Base-by-base conservation (phyloP, 2,329 filamentous ascomycete species). In the Chaetothyriales sp. region DNA sequence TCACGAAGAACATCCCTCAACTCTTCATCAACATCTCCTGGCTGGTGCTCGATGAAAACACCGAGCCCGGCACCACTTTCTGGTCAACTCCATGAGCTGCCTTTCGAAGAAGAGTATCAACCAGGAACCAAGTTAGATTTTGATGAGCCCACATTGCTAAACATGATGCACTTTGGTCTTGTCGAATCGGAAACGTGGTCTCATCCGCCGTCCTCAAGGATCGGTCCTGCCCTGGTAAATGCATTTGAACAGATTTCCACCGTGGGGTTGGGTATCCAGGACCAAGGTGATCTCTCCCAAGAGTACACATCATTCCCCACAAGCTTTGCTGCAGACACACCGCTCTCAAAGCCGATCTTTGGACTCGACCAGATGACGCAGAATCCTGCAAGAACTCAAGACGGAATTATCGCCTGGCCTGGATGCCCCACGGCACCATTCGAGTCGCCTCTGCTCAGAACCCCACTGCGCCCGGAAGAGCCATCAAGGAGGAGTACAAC, bases 271-370 rank as follows among this genome's bases (percentile, higher is more conserved):
- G 32, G 36, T 20, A 18, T 32, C 50, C 19, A 32, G 39, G n/a
- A 44, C 19, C 19, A 44, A 44, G 5, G 20, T 18, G 25, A 46
- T 48, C 18, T 20, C 50, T 18, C 46, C 26, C 15, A 48, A 48
- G 26, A 44, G 45, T 36, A 44, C 25, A 7, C 39, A 19, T 5
- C 18, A n/a, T 28, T 18, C n/a, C 5, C 18, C 42, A n/a, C 32
- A 15, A 15, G 32, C 32, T 39, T 39, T 39, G 32, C 10, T 15
- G 49, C 51, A 18, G 57, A 60, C 44, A 55, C 54, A 32, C 43
- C 55, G 5, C 52, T 60, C 48, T 58, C 58, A 36, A 53, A 54
- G 46, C 50, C 53, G 10, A 58, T 59, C 3, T 60, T 60, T 47
- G 47, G 43, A 49, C 22, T 26, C 51, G 8, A 47, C 43, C 18